Evolutionary conservation across 2,329 filamentous ascomycete species (phyloP), one percentile per base, ranked within the genome.

Genomic region (Aspergillus cejpii): DNA sequence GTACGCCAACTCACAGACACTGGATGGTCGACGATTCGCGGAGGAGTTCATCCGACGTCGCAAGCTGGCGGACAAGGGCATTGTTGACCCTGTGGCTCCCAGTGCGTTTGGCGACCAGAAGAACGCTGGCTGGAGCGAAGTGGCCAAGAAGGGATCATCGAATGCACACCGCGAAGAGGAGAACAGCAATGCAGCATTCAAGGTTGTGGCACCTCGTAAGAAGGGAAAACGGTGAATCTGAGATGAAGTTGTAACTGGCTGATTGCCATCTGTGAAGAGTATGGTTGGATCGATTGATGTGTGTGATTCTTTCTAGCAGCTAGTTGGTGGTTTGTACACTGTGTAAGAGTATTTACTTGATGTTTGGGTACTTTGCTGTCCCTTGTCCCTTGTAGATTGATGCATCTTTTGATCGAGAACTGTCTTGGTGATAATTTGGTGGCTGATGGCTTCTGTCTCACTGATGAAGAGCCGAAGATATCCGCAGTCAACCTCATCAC

Each of bases 21-120:
- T 98, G 68, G 89, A 98, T 61, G 89, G 87, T 0, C 85, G 86
- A 39, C 88, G 94, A 60, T 97, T 97, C 61, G 89, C 88, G 0
- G 87, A 94, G 48, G 92, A 98, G 66, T 98, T 92, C 61, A 80
- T 97, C 47, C 85, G 90, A 26, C 89, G 91, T 58, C 91, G 90
- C 71, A 94, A 86, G 75, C 79, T 94, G 1, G 91, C 92, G 0
- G 91, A 97, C 56, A 92, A 90, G 72, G 92, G 92, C 29, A 79
- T 96, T 31, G 75, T 94, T 14, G 84, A 85, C 43, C 75, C 80
- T 12, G 74, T 78, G 38, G 75, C 70, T 39, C 70, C 72, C 27
- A 77, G 71, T 43, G 77, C 80, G 2, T 75, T 73, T 26, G 70
- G 60, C 4, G 72, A 74, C 39, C 67, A 72, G 52, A 73, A 69